phyloP scores from a whole-genome alignment of 169 alveolate genomes.

The Cryptosporidium sp. region DNA sequence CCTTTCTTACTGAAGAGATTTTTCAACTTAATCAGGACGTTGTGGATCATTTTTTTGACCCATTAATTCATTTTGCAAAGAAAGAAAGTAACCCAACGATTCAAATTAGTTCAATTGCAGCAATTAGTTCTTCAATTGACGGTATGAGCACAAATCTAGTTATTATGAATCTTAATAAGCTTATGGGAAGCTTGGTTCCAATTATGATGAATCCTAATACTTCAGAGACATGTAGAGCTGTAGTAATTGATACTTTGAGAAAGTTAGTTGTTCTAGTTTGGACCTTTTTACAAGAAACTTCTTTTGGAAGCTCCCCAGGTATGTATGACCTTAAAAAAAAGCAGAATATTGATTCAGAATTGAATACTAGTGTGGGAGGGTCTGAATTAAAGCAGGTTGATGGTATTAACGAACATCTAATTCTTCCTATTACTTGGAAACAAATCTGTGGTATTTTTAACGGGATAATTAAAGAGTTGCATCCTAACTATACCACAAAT shows the following conservation, averaged over 20 bases:
- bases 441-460: conserved; percentile 21
- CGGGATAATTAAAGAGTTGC: conserved; percentile 51
- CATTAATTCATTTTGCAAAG: conserved; percentile 45
- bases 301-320: conserved; percentile 67
- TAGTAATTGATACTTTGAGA: conserved; percentile 57
- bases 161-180: conserved; percentile 45
- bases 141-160: conserved; percentile 58
- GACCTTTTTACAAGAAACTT: conserved; percentile 67
- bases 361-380: not conserved
- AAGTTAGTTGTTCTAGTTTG: conserved; percentile 49
- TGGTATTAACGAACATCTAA: not conserved
- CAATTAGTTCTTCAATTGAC: conserved; percentile 69
- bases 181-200: conserved; percentile 35
- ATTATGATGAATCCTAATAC: conserved; percentile 58
- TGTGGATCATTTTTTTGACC: conserved; percentile 56
- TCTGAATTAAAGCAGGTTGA: not conserved
- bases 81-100: conserved; percentile 43
- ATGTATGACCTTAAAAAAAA: conserved; percentile 40
- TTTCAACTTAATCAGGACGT: conserved; percentile 64
- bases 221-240: conserved; percentile 71
- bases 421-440: conserved; percentile 68
- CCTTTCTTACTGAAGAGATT: conserved; percentile 28
- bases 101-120: conserved; percentile 56
- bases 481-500: conserved; percentile 39
- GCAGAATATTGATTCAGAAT: not conserved